phyloP scores from a whole-genome alignment of 305 asterid species.

The Solanum hybrid region DNA sequence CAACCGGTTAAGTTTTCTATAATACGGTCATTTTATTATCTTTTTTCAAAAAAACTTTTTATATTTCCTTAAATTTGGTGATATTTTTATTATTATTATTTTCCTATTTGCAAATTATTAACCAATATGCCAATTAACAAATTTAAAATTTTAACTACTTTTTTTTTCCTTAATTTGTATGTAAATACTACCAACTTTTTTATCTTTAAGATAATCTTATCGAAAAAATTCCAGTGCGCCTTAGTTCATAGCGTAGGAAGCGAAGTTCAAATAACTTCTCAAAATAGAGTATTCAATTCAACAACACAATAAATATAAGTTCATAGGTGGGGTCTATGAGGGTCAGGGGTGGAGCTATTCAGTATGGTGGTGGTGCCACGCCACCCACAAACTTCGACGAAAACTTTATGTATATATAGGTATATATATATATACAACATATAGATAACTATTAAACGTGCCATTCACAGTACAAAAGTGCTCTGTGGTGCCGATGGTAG shows the following conservation, averaged over 20 bases:
- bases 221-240: not conserved
- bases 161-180: not conserved
- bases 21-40: not conserved
- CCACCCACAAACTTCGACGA: too few species aligned
- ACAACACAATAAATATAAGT: too few species aligned
- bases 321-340: not conserved
- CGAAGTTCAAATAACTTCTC: not conserved
- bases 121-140: not conserved
- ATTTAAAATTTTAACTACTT: too few species aligned
- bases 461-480: too few species aligned
- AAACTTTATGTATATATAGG: too few species aligned
- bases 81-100: not conserved
- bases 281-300: not conserved
- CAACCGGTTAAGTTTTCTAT: not conserved
- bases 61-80: not conserved
- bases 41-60: not conserved
- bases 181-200: not conserved
- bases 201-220: not conserved
- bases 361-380: too few species aligned
- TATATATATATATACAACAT: too few species aligned
- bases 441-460: too few species aligned
- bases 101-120: not conserved
- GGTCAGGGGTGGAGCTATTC: too few species aligned
- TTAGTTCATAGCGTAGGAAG: not conserved
- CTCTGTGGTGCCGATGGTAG: too few species aligned